Percentiles rank a stretch among this genome's conserved stretches.
Evolutionary conservation across 768 basidiomycete genomes (phyloP).

Genomic region (Pleurotus platypus): DNA sequence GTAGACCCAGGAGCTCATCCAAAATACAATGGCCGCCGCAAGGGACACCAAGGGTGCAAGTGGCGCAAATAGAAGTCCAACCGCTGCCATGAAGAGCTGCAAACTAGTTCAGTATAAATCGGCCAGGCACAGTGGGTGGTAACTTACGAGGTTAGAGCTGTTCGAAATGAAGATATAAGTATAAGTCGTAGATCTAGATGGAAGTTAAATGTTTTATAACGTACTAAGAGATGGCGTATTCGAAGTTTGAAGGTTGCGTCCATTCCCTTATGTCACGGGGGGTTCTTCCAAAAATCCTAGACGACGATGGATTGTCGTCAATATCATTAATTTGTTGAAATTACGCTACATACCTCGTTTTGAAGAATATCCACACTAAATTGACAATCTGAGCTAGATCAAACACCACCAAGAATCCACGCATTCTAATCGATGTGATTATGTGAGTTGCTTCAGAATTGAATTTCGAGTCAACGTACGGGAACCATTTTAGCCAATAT

Average conservation of each 20-base stretch:
- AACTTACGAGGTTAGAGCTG: constrained; percentile 25
- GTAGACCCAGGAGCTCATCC: constrained; percentile 69
- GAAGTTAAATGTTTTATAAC: constrained; percentile 18
- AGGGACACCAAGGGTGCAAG: constrained; percentile 77
- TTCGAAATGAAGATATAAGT: too few species aligned
- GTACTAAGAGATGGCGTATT: constrained; percentile 71
- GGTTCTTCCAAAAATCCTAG: constrained; percentile 66
- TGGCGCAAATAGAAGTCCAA: constrained; percentile 81
- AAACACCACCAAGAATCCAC: constrained; percentile 80
- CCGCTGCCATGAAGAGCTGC: constrained; percentile 70
- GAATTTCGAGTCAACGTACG: constrained; percentile 36
- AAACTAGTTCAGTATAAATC: not conserved
- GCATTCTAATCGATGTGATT: constrained; percentile 40
- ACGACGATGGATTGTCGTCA: too few species aligned
- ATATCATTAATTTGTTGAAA: too few species aligned
- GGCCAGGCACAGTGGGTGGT: not conserved
- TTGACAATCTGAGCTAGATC: constrained; percentile 94
- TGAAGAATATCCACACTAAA: constrained; percentile 79
- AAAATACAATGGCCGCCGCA: constrained; percentile 70
- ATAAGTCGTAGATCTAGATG: not conserved
- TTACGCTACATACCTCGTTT: constrained; percentile 57
- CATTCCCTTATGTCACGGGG: constrained; percentile 76
- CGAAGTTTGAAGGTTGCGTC: constrained; percentile 74
- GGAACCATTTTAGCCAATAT: constrained; percentile 82
- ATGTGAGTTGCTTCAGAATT: not conserved